Percentiles rank a stretch among this genome's conserved stretches.
Conservation (phyloP, 2,329 filamentous ascomycete species). For the Aspergillus quadrilineatus region DNA sequence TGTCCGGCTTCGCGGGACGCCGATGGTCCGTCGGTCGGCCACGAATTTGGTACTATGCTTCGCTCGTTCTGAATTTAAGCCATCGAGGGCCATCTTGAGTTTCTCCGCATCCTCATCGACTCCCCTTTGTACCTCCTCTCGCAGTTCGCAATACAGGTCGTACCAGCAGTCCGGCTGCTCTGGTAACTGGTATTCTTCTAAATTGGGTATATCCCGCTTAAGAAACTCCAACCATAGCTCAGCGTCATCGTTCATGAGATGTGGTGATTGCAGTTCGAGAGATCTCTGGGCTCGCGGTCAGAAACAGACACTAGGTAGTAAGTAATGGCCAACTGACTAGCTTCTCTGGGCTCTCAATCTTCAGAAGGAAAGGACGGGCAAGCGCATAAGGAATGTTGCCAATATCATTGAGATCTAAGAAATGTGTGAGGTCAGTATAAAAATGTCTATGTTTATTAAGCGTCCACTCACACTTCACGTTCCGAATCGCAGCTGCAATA, state of each 20-base stretch:
- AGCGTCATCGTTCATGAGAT: constrained; percentile 66
- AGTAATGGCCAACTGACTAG: constrained; percentile 52
- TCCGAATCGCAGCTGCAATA: constrained; percentile 37
- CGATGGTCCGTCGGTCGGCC: constrained; percentile 36
- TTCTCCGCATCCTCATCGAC: constrained; percentile 59
- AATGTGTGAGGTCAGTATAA: constrained; percentile 5
- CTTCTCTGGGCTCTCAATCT: constrained; percentile 71
- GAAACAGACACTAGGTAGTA: constrained; percentile 1
- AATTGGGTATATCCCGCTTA: constrained; percentile 69
- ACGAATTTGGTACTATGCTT: constrained; percentile 60
- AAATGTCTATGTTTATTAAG: background rate
- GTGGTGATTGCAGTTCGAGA: constrained; percentile 74
- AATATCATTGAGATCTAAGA: constrained; percentile 63
- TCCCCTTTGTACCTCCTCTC: constrained; percentile 57
- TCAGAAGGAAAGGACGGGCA: constrained; percentile 66
- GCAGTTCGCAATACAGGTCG: constrained; percentile 71
- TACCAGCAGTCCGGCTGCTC: constrained; percentile 71
- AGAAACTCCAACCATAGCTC: constrained; percentile 82
- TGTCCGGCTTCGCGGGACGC: constrained; percentile 32
- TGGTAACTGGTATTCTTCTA: constrained; percentile 65
- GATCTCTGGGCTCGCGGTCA: constrained; percentile 39
- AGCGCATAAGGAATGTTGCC: constrained; percentile 68
- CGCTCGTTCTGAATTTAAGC: constrained; percentile 58
- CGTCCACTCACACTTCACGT: constrained; percentile 35
- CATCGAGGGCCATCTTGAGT: constrained; percentile 58